phyloP scores from a whole-genome alignment of 2,329 filamentous ascomycete species.

The Venturia nashicola region DNA sequence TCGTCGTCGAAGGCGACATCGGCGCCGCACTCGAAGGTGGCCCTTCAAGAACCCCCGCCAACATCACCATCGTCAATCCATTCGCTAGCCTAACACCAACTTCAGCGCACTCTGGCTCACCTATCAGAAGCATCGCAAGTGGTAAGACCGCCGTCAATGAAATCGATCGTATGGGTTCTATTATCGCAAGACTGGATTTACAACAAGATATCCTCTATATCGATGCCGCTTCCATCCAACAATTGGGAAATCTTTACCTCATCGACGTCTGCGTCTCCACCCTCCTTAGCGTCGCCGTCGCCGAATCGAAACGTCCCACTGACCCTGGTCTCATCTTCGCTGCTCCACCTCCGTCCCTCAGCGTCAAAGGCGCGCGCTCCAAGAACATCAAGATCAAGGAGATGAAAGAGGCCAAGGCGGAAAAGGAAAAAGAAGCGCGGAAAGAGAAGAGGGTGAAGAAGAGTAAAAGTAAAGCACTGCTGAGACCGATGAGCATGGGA shows the following conservation, averaged over 20 bases:
- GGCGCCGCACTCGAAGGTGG: slow-evolving; percentile 13
- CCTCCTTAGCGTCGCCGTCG: slow-evolving; percentile 31
- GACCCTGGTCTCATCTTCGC: slow-evolving; percentile 17
- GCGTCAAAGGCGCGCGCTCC: neutral
- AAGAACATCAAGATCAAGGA: slow-evolving; percentile 2
- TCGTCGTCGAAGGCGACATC: slow-evolving; percentile 28
- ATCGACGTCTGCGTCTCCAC: slow-evolving; percentile 32
- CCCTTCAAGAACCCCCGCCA: slow-evolving; percentile 13
- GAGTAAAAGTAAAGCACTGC: slow-evolving; percentile 7
- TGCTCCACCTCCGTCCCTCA: slow-evolving; percentile 17
- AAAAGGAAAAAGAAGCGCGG: neutral
- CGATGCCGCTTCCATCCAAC: slow-evolving; percentile 31
- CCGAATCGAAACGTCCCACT: slow-evolving; percentile 26
- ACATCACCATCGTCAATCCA: slow-evolving; percentile 25
- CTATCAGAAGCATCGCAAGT: slow-evolving; percentile 17
- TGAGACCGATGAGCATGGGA: slow-evolving; percentile 4
- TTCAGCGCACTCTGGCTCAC: neutral
- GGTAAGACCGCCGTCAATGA: neutral
- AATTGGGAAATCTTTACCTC: slow-evolving; percentile 32
- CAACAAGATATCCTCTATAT: slow-evolving; percentile 27
- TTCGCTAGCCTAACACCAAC: slow-evolving; percentile 16
- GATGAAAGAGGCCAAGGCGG: neutral
- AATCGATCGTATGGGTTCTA: slow-evolving; percentile 20
- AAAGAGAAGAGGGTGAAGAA: slow-evolving; percentile 3
- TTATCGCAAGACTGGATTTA: slow-evolving; percentile 34